Percentiles rank a stretch among this genome's conserved stretches.
Evolutionary conservation across 495 filamentous ascomycete species (phyloP).

Genomic region (Talaromyces wortmannii): DNA sequence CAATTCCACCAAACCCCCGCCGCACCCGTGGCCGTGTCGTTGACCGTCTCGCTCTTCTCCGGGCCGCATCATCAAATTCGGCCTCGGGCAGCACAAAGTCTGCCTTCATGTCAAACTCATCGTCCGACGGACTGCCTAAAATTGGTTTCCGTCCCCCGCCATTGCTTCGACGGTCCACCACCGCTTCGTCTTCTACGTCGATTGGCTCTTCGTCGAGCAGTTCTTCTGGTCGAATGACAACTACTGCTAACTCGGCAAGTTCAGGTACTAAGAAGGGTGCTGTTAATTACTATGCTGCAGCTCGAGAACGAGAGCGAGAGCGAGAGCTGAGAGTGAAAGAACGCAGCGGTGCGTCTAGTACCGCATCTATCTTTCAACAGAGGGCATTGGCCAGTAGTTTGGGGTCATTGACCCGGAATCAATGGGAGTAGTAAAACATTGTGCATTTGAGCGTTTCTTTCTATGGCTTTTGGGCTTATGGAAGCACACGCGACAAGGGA

Average conservation of each 20-base stretch:
- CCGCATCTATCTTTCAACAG: slow-evolving; percentile 23
- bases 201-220: slow-evolving; percentile 24
- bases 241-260: slow-evolving; percentile 30
- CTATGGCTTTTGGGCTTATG: background rate
- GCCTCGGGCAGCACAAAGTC: slow-evolving; percentile 38
- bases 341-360: slow-evolving; percentile 27
- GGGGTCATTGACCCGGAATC: background rate
- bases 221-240: slow-evolving; percentile 30
- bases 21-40: slow-evolving; percentile 54
- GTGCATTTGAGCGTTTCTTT: background rate
- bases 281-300: slow-evolving; percentile 77
- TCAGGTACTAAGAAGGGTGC: slow-evolving; percentile 65
- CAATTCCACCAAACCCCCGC: slow-evolving; percentile 35
- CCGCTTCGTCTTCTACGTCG: slow-evolving; percentile 45
- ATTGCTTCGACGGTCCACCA: slow-evolving; percentile 72
- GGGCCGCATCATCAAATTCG: slow-evolving; percentile 50
- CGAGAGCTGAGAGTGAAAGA: slow-evolving; percentile 44
- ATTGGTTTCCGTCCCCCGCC: slow-evolving; percentile 64
- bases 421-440: background rate
- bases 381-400: slow-evolving; percentile 1
- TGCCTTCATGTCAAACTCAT: slow-evolving; percentile 52
- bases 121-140: slow-evolving; percentile 22
- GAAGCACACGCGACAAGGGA: background rate
- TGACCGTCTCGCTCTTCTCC: slow-evolving; percentile 76
- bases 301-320: slow-evolving; percentile 63